These are phyloP conservation scores for Botrytis fragariae DNA, from an alignment of 2,329 filamentous ascomycete genomes.

Conservation along the genomic window DNA sequence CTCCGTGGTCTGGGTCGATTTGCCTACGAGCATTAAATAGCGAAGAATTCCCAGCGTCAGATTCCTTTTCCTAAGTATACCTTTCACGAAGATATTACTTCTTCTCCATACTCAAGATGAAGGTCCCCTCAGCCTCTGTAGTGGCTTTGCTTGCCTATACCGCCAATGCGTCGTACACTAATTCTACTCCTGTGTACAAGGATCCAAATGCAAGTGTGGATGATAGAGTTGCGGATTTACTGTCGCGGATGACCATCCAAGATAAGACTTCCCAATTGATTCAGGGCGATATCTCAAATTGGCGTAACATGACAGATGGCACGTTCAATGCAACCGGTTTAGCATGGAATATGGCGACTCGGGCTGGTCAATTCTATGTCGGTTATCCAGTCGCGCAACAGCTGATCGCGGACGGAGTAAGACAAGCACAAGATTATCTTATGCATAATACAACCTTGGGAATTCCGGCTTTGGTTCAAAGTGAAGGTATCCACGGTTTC, in stretches of 20 bases:
- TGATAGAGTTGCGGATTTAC: constrained; percentile 62
- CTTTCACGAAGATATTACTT: neutral
- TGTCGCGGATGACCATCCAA: constrained; percentile 70
- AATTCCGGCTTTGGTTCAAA: constrained; percentile 72
- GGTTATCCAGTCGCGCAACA: constrained; percentile 64
- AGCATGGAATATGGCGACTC: constrained; percentile 56
- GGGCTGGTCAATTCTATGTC: constrained; percentile 64
- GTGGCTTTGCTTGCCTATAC: constrained; percentile 15
- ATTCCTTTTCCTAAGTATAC: neutral
- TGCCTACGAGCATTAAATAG: constrained; percentile 4
- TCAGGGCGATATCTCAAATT: constrained; percentile 70
- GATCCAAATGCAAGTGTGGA: constrained; percentile 61
- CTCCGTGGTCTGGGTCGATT: constrained; percentile 11
- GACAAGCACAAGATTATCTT: constrained; percentile 66
- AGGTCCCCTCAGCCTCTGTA: neutral
- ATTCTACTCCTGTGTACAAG: constrained; percentile 54
- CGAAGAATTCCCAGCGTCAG: neutral
- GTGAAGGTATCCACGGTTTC: constrained; percentile 72
- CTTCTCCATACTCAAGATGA: constrained; percentile 11
- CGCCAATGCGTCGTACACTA: constrained; percentile 5
- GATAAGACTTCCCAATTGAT: constrained; percentile 71
- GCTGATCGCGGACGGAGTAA: constrained; percentile 61
- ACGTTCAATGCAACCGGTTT: constrained; percentile 66
- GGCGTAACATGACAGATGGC: constrained; percentile 66
- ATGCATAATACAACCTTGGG: constrained; percentile 63